Evolutionary conservation across 345 rosid species (phyloP).

Genomic region (Murraya koenigii): DNA sequence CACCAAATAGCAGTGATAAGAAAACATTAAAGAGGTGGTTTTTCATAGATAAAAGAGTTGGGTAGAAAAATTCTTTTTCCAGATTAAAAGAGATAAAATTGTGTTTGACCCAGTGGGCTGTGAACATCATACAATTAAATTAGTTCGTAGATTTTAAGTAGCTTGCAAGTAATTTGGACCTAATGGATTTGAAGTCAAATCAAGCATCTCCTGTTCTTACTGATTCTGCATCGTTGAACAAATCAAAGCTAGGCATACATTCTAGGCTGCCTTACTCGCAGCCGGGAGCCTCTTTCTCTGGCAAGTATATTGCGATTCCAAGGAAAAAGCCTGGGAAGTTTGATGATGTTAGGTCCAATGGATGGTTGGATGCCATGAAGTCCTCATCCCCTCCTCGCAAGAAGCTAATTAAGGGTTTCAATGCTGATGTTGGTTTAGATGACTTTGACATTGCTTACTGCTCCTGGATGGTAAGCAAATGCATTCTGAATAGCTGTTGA

Average conservation of each 20-base stretch:
- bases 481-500: neutral
- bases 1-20: conserved; percentile 66
- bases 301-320: conserved; percentile 43
- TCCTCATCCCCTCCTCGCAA: conserved; percentile 96
- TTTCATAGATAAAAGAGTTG: conserved; percentile 87
- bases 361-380: conserved; percentile 94
- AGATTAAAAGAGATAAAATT: neutral
- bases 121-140: conserved; percentile 3
- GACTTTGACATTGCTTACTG: conserved; percentile 58
- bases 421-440: conserved; percentile 48
- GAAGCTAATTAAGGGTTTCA: conserved; percentile 56
- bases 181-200: conserved; percentile 68
- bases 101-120: conserved; percentile 15
- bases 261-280: conserved; percentile 45
- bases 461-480: conserved; percentile 68
- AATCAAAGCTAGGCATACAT: conserved; percentile 62
- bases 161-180: conserved; percentile 25
- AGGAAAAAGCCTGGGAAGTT: conserved; percentile 62
- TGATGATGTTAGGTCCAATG: conserved; percentile 84
- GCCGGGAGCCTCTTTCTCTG: conserved; percentile 46
- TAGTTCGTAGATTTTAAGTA: conserved; percentile 16
- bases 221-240: conserved; percentile 59
- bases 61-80: conserved; percentile 30
- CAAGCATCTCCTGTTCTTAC: conserved; percentile 73
- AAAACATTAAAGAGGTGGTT: conserved; percentile 93